phyloP scores from a whole-genome alignment of 2,329 filamentous ascomycete genomes.

The Kalaharituber pfeilii region DNA sequence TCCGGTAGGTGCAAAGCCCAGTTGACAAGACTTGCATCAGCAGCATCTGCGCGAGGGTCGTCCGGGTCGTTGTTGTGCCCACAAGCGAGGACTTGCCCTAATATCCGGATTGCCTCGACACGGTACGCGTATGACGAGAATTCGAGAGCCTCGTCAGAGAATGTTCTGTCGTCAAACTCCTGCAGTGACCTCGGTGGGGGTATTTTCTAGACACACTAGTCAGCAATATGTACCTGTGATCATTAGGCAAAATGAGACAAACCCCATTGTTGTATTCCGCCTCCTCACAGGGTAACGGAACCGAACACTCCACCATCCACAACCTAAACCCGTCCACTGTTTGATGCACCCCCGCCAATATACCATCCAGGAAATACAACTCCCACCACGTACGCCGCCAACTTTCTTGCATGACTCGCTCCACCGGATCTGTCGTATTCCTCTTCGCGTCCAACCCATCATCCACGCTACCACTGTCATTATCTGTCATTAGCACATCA shows the following conservation, averaged over 20 bases:
- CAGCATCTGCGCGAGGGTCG: constrained; percentile 41
- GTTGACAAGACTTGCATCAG: constrained; percentile 44
- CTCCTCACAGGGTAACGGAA: constrained; percentile 68
- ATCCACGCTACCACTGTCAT: background rate
- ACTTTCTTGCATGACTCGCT: constrained; percentile 52
- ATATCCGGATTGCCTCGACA: constrained; percentile 60
- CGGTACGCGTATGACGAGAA: constrained; percentile 80
- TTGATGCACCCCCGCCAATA: constrained; percentile 64
- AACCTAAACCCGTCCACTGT: constrained; percentile 50
- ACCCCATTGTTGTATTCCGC: constrained; percentile 47
- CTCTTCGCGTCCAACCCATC: background rate
- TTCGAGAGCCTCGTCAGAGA: constrained; percentile 47
- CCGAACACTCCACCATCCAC: constrained; percentile 48
- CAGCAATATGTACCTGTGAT: constrained; percentile 20
- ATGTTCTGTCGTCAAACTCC: constrained; percentile 63
- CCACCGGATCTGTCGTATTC: constrained; percentile 1
- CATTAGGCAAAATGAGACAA: constrained; percentile 24
- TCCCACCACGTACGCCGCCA: constrained; percentile 88
- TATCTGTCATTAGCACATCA: background rate
- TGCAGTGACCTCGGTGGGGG: constrained; percentile 45
- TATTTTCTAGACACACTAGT: constrained; percentile 36
- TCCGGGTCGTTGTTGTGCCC: constrained; percentile 26
- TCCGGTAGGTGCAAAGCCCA: constrained; percentile 66
- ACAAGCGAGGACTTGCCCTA: constrained; percentile 53
- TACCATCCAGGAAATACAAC: constrained; percentile 61